A percentile compares a stretch with the other conserved stretches of the same genome.
Evolutionary conservation across 177 flowering plant genomes (phyloP).

Genomic region (Vitis hybrid): DNA sequence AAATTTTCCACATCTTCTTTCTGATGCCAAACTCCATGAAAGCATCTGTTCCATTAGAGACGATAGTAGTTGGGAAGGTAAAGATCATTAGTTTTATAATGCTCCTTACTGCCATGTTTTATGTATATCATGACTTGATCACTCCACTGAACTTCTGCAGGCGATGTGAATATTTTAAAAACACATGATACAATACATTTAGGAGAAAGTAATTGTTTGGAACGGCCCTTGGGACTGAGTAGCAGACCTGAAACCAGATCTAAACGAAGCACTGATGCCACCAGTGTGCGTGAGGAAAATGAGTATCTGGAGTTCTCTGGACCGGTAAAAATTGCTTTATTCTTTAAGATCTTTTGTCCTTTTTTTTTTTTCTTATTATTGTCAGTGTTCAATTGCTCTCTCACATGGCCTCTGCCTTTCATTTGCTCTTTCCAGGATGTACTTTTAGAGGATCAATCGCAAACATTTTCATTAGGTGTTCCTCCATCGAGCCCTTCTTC

Average conservation of each 20-base stretch:
- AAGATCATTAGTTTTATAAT: not conserved
- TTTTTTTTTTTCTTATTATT: not conserved
- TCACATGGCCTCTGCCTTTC: not conserved
- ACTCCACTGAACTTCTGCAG: slow-evolving; percentile 6
- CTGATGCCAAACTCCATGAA: not conserved
- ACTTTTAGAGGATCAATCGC: slow-evolving; percentile 4
- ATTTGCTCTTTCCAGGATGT: slow-evolving; percentile 11
- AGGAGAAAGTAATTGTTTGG: slow-evolving; percentile 3
- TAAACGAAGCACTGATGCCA: not conserved
- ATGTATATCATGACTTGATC: not conserved
- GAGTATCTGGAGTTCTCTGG: slow-evolving; percentile 4
- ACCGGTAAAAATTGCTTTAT: slow-evolving; percentile 6
- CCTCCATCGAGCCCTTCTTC: slow-evolving; percentile 13
- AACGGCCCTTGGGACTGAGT: slow-evolving; percentile 4
- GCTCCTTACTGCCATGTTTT: not conserved
- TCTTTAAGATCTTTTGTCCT: not conserved
- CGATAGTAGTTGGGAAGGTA: slow-evolving; percentile 9
- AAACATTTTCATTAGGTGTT: slow-evolving; percentile 1
- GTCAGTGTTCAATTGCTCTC: not conserved
- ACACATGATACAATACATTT: not conserved
- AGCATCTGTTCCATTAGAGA: not conserved
- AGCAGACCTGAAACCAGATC: too few species aligned
- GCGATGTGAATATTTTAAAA: not conserved
- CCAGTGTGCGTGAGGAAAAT: not conserved
- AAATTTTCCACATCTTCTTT: not conserved